Evolutionary conservation across 352 stramenopile genomes (phyloP).

Genomic region (Detonula confervacea): DNA sequence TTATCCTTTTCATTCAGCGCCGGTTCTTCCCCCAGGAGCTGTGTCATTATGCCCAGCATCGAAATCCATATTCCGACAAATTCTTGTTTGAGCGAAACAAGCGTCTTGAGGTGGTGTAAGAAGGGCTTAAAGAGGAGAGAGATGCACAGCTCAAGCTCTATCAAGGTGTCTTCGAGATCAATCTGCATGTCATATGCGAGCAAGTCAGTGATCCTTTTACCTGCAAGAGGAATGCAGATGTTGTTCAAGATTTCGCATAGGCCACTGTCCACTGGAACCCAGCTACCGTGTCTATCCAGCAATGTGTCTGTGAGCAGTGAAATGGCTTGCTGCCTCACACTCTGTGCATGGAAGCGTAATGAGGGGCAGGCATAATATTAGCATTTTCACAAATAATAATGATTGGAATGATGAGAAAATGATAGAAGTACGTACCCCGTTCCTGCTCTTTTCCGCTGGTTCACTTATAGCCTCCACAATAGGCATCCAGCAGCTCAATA

Average conservation of each 20-base stretch:
- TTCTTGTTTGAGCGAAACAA: constrained; percentile 54
- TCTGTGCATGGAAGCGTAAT: constrained; percentile 40
- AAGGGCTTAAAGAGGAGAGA: constrained; percentile 84
- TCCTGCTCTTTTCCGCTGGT: constrained; percentile 59
- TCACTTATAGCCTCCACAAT: constrained; percentile 70
- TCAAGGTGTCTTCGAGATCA: constrained; percentile 68
- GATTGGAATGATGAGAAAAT: neutral
- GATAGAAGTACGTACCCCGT: constrained; percentile 52
- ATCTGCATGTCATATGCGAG: constrained; percentile 35
- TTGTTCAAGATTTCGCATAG: constrained; percentile 65
- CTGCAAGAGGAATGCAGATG: constrained; percentile 72
- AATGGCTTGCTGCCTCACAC: constrained; percentile 79
- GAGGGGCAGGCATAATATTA: no score
- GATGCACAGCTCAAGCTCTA: constrained; percentile 83
- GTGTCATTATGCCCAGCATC: constrained; percentile 69
- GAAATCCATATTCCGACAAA: constrained; percentile 72
- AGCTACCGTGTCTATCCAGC: constrained; percentile 68
- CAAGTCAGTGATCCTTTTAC: constrained; percentile 65
- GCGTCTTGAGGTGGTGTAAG: constrained; percentile 71
- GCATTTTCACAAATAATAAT: neutral
- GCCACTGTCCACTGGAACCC: constrained; percentile 47
- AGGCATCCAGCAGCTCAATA: constrained; percentile 63
- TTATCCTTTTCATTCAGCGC: constrained; percentile 14
- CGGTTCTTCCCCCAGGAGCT: constrained; percentile 53
- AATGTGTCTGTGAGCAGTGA: constrained; percentile 78